Base-by-base conservation (phyloP, 1,139 yeast species). In the Diutina ranongensis region DNA sequence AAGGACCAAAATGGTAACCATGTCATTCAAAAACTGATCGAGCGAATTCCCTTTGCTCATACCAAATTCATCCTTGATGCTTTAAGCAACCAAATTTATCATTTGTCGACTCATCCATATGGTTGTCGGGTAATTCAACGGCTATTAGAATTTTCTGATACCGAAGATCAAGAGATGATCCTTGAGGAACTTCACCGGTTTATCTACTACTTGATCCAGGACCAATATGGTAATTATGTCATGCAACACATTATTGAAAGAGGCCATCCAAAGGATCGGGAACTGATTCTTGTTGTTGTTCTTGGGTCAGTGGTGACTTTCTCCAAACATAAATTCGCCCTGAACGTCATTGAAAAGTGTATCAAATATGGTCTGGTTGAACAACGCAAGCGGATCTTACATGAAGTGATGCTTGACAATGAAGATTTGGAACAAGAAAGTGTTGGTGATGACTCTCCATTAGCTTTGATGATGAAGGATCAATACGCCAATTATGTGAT, bases 1-100 rank as follows among this genome's bases (percentile, higher is more conserved):
- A 88, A 88, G 59, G 97, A 94, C 61, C 98, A 92, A 67, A 94
- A 94, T 61, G 98, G 97, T 49, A 94, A 94, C 60, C 99, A 94
- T 62, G 98, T 94, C 27, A 83, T 94, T 52, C 98, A 94, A 65
- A 92, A 89, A 62, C 83, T 96, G 0, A 86, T 92, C 55, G 98
- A 92, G 63, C 71, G 78, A 49, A 80, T 89, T 47, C 95, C 96
- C 2, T 79, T 85, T 49, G 76, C 73, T 20, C 67, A 74, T 48
- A 76, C 88, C 51, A 74, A 78, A 44, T 89, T 87, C 56, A 78
- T 92, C 47, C 70, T 87, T 55, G 80, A 78, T 32, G 78, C 92
- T 25, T 73, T 92, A 53, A 77, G 76, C 52, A 78, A 78, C 52
- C 95, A 88, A 54, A 84, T 88, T 45, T 85, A 86, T 57, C 94